Evolutionary conservation across 306 rosid genomes (phyloP), one percentile per base, ranked within the genome.

Genomic region (Vicia villosa): DNA sequence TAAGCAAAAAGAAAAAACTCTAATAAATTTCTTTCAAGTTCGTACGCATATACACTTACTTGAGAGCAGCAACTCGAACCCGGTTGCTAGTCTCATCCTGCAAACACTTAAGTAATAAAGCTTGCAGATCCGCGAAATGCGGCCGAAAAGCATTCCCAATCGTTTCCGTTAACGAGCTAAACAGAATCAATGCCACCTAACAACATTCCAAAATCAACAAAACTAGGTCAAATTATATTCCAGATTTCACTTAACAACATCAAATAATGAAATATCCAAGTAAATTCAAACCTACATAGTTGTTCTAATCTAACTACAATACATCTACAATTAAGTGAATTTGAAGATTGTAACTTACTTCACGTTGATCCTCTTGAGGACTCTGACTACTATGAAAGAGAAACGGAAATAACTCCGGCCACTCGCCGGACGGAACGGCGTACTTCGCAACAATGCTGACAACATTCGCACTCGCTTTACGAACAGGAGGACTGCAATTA

Each of bases 81-180:
- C 95, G 95, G 79, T 83, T 91, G 80, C 96, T 95, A 26, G 91
- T 87, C 79, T 95, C 99, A 55, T 95, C 96, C 84, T 89, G 97
- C 81, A 95, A 77, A 83, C 97, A 95, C 83, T 95, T 95, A 61
- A 95, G 91, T 26, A 95, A 83, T 75, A 95, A 92, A 69, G 90
- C 89, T 86, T 95, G 99, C 88, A 91, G 87, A 77, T 86, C 88
- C 15, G 92, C 67, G 8, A 91, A 91, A 85, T 91, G 86, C 0
- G 97, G 99, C 43, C 79, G 90, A 79, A 95, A 95, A 4, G 96
- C 63, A 66, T 78, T 85, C 81, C 99, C 99, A 54, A 89, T 86
- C 37, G 99, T 95, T 89, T 95, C 99, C 24, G 99, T 95, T 72
- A 95, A 82, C 41, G 99, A 95, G 78, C 99, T 91, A 89, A 95